Evolutionary conservation across 139 green algal genomes (phyloP).

Genomic region (Tetradesmus lagerheimii): DNA sequence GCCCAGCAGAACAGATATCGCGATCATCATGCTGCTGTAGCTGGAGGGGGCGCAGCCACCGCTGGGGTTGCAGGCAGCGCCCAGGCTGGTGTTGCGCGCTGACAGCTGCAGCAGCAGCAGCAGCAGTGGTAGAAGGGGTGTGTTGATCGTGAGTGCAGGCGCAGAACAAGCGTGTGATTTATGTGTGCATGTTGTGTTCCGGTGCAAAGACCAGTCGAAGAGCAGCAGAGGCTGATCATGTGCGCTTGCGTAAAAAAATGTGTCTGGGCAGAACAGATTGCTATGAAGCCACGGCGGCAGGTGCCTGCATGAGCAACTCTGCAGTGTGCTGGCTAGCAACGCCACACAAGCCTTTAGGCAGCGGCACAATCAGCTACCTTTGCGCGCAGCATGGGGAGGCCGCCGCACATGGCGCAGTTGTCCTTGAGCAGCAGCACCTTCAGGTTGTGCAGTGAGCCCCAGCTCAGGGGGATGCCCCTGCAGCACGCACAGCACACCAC

Average conservation of each 20-base stretch:
- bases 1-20: not conserved
- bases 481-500: not conserved
- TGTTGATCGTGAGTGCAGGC: too few relatives aligned
- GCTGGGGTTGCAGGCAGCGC: not conserved
- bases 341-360: too few relatives aligned
- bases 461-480: conserved; percentile 9
- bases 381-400: not conserved
- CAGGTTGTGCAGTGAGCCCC: not conserved
- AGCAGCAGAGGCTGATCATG: too few relatives aligned
- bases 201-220: too few relatives aligned
- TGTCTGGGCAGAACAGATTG: too few relatives aligned
- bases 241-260: too few relatives aligned
- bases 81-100: not conserved
- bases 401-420: conserved; percentile 27
- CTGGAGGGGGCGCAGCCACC: not conserved
- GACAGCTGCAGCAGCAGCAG: not conserved
- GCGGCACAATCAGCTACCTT: too few relatives aligned
- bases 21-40: not conserved
- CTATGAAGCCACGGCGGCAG: too few relatives aligned
- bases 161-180: too few relatives aligned
- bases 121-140: not conserved
- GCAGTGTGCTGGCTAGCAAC: too few relatives aligned
- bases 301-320: too few relatives aligned
- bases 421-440: not conserved
- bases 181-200: too few relatives aligned